A percentile compares a stretch with the other conserved stretches of the same genome.
These are phyloP conservation scores for Citrus inodora DNA, from an alignment of 345 rosid species.

Conservation along the genomic window DNA sequence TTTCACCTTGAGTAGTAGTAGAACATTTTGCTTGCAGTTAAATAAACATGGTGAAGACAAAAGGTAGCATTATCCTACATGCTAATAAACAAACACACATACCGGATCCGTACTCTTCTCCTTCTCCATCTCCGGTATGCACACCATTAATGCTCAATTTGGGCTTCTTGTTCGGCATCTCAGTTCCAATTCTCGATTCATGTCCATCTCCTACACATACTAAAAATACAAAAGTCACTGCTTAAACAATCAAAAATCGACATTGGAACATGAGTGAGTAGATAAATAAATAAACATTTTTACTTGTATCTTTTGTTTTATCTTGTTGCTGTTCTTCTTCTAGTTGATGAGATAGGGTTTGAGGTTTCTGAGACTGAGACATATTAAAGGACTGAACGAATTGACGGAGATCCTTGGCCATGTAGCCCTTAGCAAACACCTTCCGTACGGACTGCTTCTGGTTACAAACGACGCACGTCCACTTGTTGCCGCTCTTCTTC, in stretches of 20 bases:
- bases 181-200: slow-evolving; percentile 47
- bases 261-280: neutral
- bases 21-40: no score
- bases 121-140: neutral
- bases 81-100: neutral
- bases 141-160: slow-evolving; percentile 30
- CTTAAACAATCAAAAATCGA: no score
- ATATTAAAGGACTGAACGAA: slow-evolving; percentile 79
- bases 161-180: slow-evolving; percentile 51
- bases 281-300: neutral
- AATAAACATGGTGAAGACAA: no score
- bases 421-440: slow-evolving; percentile 60
- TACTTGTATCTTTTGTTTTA: neutral
- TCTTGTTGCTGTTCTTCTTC: neutral
- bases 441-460: slow-evolving; percentile 71
- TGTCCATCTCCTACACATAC: slow-evolving; percentile 24
- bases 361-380: slow-evolving; percentile 37
- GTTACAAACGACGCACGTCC: slow-evolving; percentile 83
- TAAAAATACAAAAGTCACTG: neutral
- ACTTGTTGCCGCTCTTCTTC: slow-evolving; percentile 72
- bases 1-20: no score
- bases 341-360: no score
- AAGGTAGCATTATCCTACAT: no score
- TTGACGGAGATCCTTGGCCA: slow-evolving; percentile 73
- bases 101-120: neutral